Base-by-base conservation (phyloP, 1,284 basidiomycete species). In the Apiotrichum veenhuisii region DNA sequence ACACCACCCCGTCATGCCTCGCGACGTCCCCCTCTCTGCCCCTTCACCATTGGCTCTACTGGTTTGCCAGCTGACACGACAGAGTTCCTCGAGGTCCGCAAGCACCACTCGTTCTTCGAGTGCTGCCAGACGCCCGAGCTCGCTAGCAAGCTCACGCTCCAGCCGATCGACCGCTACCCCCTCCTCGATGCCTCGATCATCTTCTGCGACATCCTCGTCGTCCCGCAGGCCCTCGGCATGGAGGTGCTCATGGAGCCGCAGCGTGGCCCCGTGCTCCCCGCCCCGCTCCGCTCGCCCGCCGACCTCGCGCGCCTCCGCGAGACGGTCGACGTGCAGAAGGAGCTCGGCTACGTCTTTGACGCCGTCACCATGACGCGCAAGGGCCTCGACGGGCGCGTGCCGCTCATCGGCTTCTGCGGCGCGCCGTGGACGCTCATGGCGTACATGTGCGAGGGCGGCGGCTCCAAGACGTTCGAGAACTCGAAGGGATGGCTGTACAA, bases 371-470 rank as follows among this genome's bases (percentile, higher is more conserved):
- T 85, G 67, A 93, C 92, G 7, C 82, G 92, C 59, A 82, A 83
- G 56, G 86, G 82, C 38, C 81, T 97, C 52, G 81, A 84, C 1
- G 92, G 93, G 26, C 84, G 89, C 69, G 92, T 96, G 11, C 93
- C 93, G 18, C 80, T 98, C 59, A 94, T 98, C 67, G 93, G 93
- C 5, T 98, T 98, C 78, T 90, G 86, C 69, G 93, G 94, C 49
- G 91, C 91, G 1, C 94, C 93, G 1, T 97, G 94, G 94, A 97
- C 94, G 20, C 82, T 97, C 53, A 93, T 98, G 80, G 85, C 87
- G 42, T 97, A 97, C 77, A 98, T 97, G 94, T 84, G 94, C 66
- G 93, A 96, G 75, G 94, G 93, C 17, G 93, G 92, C 8, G 87
- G 88, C 17, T 88, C 84, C 74, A 92, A 91, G 79, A 89, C 88